A percentile compares a stretch with the other conserved stretches of the same genome.
Conservation (phyloP, 1,284 basidiomycete genomes). For the Farysia itapuensis region DNA sequence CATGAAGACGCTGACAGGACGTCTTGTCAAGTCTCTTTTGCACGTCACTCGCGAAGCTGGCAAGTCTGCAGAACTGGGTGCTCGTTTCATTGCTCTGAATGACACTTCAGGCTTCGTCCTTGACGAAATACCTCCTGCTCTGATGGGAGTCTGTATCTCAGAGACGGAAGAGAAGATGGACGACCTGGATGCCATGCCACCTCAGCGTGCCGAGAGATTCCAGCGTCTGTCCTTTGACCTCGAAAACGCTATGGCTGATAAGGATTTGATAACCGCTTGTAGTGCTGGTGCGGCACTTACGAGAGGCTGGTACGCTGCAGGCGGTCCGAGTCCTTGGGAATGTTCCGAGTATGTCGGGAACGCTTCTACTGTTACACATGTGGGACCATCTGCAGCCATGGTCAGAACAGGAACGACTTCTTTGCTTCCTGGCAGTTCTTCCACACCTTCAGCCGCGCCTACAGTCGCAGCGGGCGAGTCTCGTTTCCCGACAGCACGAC, state of each 20-base stretch:
- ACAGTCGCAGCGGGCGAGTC: not conserved
- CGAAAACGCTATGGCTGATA: constrained; percentile 2
- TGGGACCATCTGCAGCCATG: too few species aligned
- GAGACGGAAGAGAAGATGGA: constrained; percentile 16
- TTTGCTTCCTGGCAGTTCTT: not conserved
- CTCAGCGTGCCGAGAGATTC: constrained; percentile 7
- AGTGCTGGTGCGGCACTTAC: constrained; percentile 15
- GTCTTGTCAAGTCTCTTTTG: constrained; percentile 15
- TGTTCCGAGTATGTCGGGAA: constrained; percentile 32
- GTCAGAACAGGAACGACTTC: not conserved
- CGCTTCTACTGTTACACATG: too few species aligned
- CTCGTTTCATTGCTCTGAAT: constrained; percentile 7
- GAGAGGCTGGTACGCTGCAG: constrained; percentile 21
- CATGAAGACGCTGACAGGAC: constrained; percentile 6
- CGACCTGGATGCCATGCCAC: constrained; percentile 6
- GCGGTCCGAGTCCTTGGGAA: constrained; percentile 28
- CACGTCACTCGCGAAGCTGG: constrained; percentile 13
- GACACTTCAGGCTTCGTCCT: constrained; percentile 27
- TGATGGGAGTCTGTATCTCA: constrained; percentile 4
- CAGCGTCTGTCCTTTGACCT: constrained; percentile 10
- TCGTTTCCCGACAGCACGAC: constrained; percentile 15
- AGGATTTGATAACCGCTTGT: constrained; percentile 10
- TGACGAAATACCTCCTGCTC: constrained; percentile 26
- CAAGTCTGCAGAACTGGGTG: constrained; percentile 1
- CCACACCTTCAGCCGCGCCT: not conserved